Evolutionary conservation across 2,329 filamentous ascomycete species (phyloP), one percentile per base, ranked within the genome.

Genomic region (Leptodontidium sp.): DNA sequence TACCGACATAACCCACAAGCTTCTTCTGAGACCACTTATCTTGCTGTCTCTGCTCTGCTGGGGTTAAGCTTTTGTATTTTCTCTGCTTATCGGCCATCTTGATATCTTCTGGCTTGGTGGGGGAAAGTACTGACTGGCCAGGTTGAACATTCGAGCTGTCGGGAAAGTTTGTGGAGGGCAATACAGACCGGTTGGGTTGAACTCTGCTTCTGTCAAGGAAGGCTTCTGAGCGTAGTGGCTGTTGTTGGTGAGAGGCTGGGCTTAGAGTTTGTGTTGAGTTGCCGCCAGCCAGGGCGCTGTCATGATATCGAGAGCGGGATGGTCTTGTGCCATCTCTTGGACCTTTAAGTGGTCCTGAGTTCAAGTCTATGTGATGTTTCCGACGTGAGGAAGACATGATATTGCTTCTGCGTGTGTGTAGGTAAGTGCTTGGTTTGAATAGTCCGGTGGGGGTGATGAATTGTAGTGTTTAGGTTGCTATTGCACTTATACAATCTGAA

Each of bases 31-130:
- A 24, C 50, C 50, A 53, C 24, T 32, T 53, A 8, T 53, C 50
- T 32, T 53, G 50, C 12, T 53, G 21, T 29, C 26, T 29, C 12
- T 53, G 24, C 50, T 53, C 24, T 12, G 50, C 50, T 5, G 26
- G 24, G 3, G 24, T 9, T 15, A 53, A 7, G 8, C 5, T 55
- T 3, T 29, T 17, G 52, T 55, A 55, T 7, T n/a, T 26, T 35
- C 14, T 26, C 52, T 55, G 52, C 52, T 55, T 55, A 26, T 35
- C 52, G 14, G 29, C 29, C 52, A 55, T 55, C 32, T n/a, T 35
- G 29, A 55, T 12, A 35, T 55, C 52, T 55, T 35, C 29, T 55
- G 52, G 52, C 14, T 17, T 17, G 29, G 29, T 32, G 29, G 29
- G 6, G 6, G 29, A 6, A 32, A 4, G 29, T 6, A 6, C 29